Evolutionary conservation across 1,284 basidiomycete species (phyloP).

Genomic region (Psilocybe mexicana): DNA sequence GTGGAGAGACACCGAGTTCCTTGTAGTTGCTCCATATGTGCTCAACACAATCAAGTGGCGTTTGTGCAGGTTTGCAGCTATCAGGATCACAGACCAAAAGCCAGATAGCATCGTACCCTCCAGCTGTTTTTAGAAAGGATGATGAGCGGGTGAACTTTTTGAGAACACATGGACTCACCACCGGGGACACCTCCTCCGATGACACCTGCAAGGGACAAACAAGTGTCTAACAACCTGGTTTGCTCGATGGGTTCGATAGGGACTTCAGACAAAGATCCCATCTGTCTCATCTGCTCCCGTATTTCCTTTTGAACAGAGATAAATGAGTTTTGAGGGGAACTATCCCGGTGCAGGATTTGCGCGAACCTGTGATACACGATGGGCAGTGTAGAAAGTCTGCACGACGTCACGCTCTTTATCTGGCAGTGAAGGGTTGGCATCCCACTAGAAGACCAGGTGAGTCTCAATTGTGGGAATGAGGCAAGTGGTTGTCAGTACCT

Average conservation of each 20-base stretch:
- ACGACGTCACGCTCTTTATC: conserved; percentile 44
- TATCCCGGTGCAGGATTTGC: background rate
- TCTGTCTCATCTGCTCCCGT: conserved; percentile 81
- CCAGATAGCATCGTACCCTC: conserved; percentile 97
- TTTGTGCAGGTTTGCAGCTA: conserved; percentile 41
- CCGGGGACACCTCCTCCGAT: conserved; percentile 96
- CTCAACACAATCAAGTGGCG: conserved; percentile 60
- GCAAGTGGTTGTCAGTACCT: conserved; percentile 42
- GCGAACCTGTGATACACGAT: conserved; percentile 55
- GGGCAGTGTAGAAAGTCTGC: conserved; percentile 56
- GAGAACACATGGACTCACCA: conserved; percentile 48
- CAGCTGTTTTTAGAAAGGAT: conserved; percentile 54
- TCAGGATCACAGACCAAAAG: conserved; percentile 77
- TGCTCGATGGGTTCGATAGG: conserved; percentile 94
- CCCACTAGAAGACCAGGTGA: conserved; percentile 45
- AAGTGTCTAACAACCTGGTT: conserved; percentile 83
- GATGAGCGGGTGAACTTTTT: background rate
- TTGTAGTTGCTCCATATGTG: conserved; percentile 75
- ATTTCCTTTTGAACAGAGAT: conserved; percentile 54
- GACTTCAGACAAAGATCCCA: conserved; percentile 81
- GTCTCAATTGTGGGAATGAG: background rate
- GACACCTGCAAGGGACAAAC: conserved; percentile 77
- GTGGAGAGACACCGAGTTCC: conserved; percentile 76
- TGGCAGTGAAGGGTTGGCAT: conserved; percentile 52
- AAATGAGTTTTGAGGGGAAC: background rate